These are phyloP conservation scores for Aspergillus tanneri DNA, from an alignment of 2,329 filamentous ascomycete genomes.

Conservation along the genomic window DNA sequence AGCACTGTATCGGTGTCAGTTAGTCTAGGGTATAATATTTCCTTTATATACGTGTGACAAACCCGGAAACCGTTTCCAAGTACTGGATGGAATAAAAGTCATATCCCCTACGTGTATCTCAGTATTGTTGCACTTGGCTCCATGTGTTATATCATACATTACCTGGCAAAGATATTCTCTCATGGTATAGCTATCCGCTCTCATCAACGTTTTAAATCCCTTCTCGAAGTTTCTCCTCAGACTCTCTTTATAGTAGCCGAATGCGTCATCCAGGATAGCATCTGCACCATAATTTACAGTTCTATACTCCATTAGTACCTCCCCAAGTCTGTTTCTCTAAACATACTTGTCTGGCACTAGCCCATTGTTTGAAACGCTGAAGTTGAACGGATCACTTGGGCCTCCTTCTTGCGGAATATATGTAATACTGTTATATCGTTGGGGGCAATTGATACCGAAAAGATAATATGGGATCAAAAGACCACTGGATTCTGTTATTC, in stretches of 20 bases:
- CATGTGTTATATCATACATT: neutral
- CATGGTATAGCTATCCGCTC: neutral
- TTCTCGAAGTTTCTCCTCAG: neutral
- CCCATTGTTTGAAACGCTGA: neutral
- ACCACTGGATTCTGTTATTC: neutral
- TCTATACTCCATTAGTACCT: neutral
- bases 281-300: neutral
- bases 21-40: neutral
- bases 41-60: neutral
- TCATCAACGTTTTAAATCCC: neutral
- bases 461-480: neutral
- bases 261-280: neutral
- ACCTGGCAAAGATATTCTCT: neutral
- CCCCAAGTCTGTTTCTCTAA: neutral
- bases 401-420: neutral
- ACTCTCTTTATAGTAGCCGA: neutral
- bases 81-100: neutral
- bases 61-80: neutral
- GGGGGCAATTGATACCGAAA: neutral
- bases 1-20: neutral
- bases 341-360: neutral
- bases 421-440: neutral
- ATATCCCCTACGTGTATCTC: neutral
- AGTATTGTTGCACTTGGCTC: neutral
- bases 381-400: neutral